A percentile compares a stretch with the other conserved stretches of the same genome.
These are phyloP conservation scores for Triticum urartu DNA, from an alignment of 176 grass and related monocot species.

Conservation along the genomic window DNA sequence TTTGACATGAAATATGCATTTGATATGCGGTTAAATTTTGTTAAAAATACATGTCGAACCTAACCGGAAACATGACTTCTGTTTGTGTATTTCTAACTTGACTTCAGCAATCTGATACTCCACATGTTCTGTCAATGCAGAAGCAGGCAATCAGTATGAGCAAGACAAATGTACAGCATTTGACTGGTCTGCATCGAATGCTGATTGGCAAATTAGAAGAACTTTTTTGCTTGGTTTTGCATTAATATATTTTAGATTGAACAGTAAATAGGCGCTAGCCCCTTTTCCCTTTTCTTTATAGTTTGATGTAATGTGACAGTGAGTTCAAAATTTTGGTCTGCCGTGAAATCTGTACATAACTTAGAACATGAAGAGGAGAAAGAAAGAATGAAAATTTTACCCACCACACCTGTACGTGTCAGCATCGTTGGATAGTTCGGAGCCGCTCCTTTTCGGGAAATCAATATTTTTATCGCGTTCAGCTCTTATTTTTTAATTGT, in stretches of 20 bases:
- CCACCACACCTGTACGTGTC: background rate
- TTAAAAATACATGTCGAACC: background rate
- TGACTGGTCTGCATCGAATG: constrained; percentile 23
- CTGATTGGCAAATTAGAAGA: constrained; percentile 33
- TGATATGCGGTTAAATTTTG: background rate
- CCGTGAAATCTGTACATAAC: constrained; percentile 23
- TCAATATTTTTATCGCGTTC: background rate
- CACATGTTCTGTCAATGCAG: constrained; percentile 25
- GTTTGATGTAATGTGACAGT: constrained; percentile 22
- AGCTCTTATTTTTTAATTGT: no score
- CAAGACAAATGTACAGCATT: constrained; percentile 61
- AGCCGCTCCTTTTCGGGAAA: background rate
- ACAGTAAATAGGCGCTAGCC: constrained; percentile 27
- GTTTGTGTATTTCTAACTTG: background rate
- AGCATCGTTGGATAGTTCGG: background rate
- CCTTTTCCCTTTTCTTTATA: background rate
- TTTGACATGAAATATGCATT: background rate
- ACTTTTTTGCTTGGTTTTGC: constrained; percentile 16
- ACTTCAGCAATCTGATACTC: background rate
- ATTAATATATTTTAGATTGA: constrained; percentile 33
- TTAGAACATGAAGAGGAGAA: background rate
- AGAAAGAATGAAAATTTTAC: background rate
- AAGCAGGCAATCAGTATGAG: constrained; percentile 35
- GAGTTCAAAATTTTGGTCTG: constrained; percentile 19
- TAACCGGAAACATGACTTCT: background rate